Conservation (phyloP, 192 early-diverging fungal genomes). For the Podila verticillata region DNA sequence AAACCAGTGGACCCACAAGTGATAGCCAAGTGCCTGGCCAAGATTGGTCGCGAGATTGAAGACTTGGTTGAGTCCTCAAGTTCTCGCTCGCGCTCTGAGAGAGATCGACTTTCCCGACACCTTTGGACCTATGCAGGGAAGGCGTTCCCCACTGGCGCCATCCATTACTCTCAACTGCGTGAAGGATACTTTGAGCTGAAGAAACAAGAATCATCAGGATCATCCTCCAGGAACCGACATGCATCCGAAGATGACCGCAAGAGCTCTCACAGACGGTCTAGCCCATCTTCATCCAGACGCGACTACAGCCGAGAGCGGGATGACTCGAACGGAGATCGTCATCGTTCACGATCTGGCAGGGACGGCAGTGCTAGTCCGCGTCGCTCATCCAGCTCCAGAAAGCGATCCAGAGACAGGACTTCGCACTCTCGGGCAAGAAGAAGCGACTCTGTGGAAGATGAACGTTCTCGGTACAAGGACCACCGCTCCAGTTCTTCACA, state of each 20-base stretch:
- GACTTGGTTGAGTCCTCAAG: constrained; percentile 41
- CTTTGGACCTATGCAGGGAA: constrained; percentile 65
- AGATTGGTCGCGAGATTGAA: constrained; percentile 68
- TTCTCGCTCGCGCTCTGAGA: constrained; percentile 56
- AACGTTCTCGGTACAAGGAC: constrained; percentile 36
- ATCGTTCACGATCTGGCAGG: constrained; percentile 22
- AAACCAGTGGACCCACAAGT: constrained; percentile 48
- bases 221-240: constrained; percentile 53
- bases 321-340: constrained; percentile 30
- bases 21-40: constrained; percentile 62
- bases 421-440: constrained; percentile 31
- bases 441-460: constrained; percentile 40
- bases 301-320: constrained; percentile 66
- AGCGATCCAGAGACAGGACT: constrained; percentile 15
- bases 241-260: constrained; percentile 77
- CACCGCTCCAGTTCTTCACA: constrained; percentile 36
- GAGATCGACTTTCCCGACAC: constrained; percentile 59
- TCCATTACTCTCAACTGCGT: constrained; percentile 54
- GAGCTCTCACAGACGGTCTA: constrained; percentile 65
- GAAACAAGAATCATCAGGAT: constrained; percentile 26
- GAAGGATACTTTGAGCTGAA: constrained; percentile 50
- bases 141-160: constrained; percentile 63
- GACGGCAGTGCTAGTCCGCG: constrained; percentile 25
- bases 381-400: constrained; percentile 21
- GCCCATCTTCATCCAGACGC: constrained; percentile 60